Percentiles rank a stretch among this genome's conserved stretches.
Evolutionary conservation across 108 stramenopile genomes (phyloP).

Genomic region (Chaetoceros muelleri): DNA sequence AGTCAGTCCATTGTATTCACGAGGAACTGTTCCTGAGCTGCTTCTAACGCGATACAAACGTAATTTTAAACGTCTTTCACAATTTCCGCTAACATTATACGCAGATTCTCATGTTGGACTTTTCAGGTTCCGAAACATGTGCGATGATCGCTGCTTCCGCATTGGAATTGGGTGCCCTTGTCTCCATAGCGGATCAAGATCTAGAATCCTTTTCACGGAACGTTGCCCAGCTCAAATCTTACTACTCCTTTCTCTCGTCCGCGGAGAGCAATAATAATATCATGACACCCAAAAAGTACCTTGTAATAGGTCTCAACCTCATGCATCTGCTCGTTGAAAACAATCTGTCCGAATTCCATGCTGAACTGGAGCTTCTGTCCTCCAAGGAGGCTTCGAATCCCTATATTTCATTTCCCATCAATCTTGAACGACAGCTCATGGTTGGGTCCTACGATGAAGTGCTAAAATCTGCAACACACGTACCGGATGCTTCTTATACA

Average conservation of each 20-base stretch:
- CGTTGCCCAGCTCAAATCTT: conserved; percentile 71
- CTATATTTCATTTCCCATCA: conserved; percentile 68
- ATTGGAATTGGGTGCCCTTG: conserved; percentile 71
- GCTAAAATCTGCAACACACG: conserved; percentile 26
- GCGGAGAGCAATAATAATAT: neutral
- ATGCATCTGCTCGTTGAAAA: conserved; percentile 83
- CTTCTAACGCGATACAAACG: neutral
- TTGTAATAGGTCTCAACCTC: conserved; percentile 73
- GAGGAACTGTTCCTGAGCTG: neutral
- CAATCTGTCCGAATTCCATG: conserved; percentile 84
- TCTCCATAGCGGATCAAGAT: conserved; percentile 67
- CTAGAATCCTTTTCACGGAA: conserved; percentile 77
- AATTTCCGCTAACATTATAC: neutral
- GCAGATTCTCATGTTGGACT: conserved; percentile 47
- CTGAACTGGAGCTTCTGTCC: conserved; percentile 73
- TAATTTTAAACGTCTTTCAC: neutral
- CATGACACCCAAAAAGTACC: conserved; percentile 45
- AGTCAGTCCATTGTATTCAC: too few species aligned
- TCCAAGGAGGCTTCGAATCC: conserved; percentile 50
- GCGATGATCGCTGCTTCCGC: conserved; percentile 30
- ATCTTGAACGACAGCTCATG: conserved; percentile 78
- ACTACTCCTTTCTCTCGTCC: conserved; percentile 28
- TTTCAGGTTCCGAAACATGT: conserved; percentile 26
- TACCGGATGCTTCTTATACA: conserved; percentile 66
- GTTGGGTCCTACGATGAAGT: conserved; percentile 82